phyloP scores from a whole-genome alignment of 2,329 filamentous ascomycete species.

The Epichloe gansuensis region DNA sequence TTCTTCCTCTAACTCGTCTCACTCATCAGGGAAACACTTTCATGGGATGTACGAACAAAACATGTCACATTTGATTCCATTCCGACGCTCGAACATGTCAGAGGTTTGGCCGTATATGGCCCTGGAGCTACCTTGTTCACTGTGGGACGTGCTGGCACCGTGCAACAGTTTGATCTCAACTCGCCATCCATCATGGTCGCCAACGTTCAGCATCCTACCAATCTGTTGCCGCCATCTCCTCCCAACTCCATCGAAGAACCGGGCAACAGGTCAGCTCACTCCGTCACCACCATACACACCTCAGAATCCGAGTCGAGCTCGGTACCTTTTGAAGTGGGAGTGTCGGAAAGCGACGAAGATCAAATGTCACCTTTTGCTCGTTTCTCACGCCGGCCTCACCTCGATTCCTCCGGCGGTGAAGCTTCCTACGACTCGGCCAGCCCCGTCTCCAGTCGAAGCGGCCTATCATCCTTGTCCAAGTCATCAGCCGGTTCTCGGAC shows the following conservation, averaged over 20 bases:
- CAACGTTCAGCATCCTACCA: conserved; percentile 75
- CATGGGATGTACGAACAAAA: conserved; percentile 98
- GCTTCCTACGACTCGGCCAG: conserved; percentile 49
- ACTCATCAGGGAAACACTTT: conserved; percentile 60
- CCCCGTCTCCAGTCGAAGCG: conserved; percentile 50
- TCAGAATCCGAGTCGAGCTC: conserved; percentile 43
- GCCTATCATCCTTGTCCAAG: conserved; percentile 43
- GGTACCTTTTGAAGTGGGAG: conserved; percentile 41
- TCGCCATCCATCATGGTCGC: conserved; percentile 68
- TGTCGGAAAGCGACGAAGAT: conserved; percentile 67
- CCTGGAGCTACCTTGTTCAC: conserved; percentile 89
- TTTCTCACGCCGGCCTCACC: conserved; percentile 57
- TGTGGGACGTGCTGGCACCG: conserved; percentile 71
- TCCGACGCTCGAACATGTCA: conserved; percentile 69
- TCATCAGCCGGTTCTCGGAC: conserved; percentile 43
- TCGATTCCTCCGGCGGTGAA: conserved; percentile 45
- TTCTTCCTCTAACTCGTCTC: background rate
- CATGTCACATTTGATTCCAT: conserved; percentile 83
- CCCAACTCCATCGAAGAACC: conserved; percentile 69
- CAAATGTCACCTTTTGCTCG: conserved; percentile 63
- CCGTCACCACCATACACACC: conserved; percentile 32
- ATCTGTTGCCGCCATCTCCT: conserved; percentile 65
- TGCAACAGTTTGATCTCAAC: conserved; percentile 92
- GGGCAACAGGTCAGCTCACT: conserved; percentile 35
- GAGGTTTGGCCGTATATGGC: conserved; percentile 76